Conservation (phyloP, 495 filamentous ascomycete genomes). For the Hypoxylon lenormandii region DNA sequence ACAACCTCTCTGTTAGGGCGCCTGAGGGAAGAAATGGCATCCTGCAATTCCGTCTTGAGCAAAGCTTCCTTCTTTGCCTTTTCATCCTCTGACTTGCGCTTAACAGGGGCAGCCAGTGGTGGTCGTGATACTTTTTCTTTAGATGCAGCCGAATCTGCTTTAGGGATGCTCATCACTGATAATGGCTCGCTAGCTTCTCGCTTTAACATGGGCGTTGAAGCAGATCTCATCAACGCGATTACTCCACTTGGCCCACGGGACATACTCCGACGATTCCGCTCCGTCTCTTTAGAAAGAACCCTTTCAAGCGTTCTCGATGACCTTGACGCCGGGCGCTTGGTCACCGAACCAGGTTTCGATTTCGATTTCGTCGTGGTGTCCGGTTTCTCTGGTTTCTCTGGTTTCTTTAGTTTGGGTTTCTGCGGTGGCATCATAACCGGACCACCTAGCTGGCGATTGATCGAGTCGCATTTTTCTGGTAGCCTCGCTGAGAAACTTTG, state of each 20-base stretch:
- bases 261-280: constrained; percentile 61
- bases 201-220: constrained; percentile 73
- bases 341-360: constrained; percentile 66
- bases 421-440: constrained; percentile 72
- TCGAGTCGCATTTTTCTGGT: constrained; percentile 78
- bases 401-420: constrained; percentile 63
- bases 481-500: constrained; percentile 81
- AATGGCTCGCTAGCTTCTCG: constrained; percentile 71
- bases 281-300: constrained; percentile 75
- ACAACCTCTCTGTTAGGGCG: constrained; percentile 87
- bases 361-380: constrained; percentile 42
- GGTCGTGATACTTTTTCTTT: constrained; percentile 51
- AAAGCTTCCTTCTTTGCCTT: constrained; percentile 80
- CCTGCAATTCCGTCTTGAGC: constrained; percentile 81
- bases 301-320: constrained; percentile 72
- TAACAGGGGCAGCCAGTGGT: constrained; percentile 12
- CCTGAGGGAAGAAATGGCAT: constrained; percentile 83
- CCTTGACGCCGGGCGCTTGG: constrained; percentile 65
- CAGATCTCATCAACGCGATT: constrained; percentile 75
- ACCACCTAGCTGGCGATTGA: constrained; percentile 89
- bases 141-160: constrained; percentile 54
- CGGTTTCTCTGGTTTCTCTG: constrained; percentile 24
- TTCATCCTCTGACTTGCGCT: constrained; percentile 59
- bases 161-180: constrained; percentile 65
- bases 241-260: constrained; percentile 63